Base-by-base conservation (phyloP, 805 yeast species). In the Ogataea paraovalis region DNA sequence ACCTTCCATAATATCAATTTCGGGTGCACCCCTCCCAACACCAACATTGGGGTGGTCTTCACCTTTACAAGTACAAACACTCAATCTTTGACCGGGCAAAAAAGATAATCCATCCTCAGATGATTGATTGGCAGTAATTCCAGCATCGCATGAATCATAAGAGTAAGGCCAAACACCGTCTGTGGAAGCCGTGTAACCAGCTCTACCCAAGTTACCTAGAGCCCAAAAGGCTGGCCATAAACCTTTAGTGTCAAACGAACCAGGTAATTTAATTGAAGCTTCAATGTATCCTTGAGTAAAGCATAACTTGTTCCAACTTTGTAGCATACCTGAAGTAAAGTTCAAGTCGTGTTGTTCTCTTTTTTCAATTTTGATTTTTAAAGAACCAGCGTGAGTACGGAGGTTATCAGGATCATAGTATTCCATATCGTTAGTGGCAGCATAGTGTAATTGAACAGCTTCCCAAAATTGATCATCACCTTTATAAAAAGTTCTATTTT, bases 151-250 rank as follows among this genome's bases (percentile, higher is more conserved):
- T 8, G 77, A 65, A 25, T 82, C 81, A 62, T 87, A 87, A 2
- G 87, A 71, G 59, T 87, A 88, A 5, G 96, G 96, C 96, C 96
- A 88, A 23, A 85, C 81, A 44, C 96, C 96, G 27, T 87, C 91
- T 4, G 95, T 78, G 4, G 87, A 69, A 4, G 91, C 87, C 65
- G 79, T 66, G 60, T 76, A 87, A 2, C 96, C 96, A 0, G 96
- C 89, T 55, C 96, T 78, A 14, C 84, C 96, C 54, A 87, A 71
- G 60, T 87, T 87, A 30, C 96, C 96, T 76, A 88, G 72, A 5
- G 92, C 76, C 96, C 96, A 87, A 45, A 86, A 60, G 69, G 94
- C 96, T 1, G 96, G 96, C 96, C 96, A 87, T 52, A 87, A 71
- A 16, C 96, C 96, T 5, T 80, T 72, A 22, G 81, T 74, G 46